Evolutionary conservation across 2,329 filamentous ascomycete species (phyloP), one percentile per base, ranked within the genome.

Genomic region (Monascus ruber): DNA sequence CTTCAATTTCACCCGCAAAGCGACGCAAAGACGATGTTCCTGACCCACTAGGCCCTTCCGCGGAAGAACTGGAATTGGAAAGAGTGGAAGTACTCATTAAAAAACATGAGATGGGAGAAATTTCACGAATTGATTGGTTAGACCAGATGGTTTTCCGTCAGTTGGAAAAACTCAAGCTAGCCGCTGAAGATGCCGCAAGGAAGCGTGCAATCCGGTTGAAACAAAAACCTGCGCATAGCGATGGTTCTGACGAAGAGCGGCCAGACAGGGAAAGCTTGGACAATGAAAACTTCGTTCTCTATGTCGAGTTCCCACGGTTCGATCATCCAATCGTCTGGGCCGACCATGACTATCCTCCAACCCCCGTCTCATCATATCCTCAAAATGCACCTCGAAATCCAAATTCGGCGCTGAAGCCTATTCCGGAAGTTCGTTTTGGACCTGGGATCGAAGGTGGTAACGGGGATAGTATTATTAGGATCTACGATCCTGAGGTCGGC

Each of bases 101-200:
- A 65, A 94, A 94, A 63, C 91, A 96, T 56, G 93, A 98, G 58
- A 93, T 95, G 83, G 88, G 87, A 11, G 91, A 98, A 58, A 89
- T 98, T 25, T 80, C 85, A 1, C 78, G 87, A 10, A 83, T 94
- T 35, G 85, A 93, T 52, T 98, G 91, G 93, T 74, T 98, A 33
- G 91, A 98, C 59, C 85, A 91, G 54, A 74, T 96, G 51, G 88
- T 95, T 2, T 98, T 94, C 58, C 80, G 89, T 32, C 83, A 83
- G 37, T 81, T 94, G 43, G 89, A 94, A 65, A 91, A 84, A 63
- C 73, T 79, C 42, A 77, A 81, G 24, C 58, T 78, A 2, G 72
- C 79, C 51, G 76, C 77, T 7, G 78, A 83, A 29, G 76, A 73
- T 50, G 73, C 75, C 32, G 78, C 78, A 1, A 68, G 77, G 51